Evolutionary conservation across 2,329 filamentous ascomycete species (phyloP), one percentile per base, ranked within the genome.

Genomic region (Alternaria ethzedia): DNA sequence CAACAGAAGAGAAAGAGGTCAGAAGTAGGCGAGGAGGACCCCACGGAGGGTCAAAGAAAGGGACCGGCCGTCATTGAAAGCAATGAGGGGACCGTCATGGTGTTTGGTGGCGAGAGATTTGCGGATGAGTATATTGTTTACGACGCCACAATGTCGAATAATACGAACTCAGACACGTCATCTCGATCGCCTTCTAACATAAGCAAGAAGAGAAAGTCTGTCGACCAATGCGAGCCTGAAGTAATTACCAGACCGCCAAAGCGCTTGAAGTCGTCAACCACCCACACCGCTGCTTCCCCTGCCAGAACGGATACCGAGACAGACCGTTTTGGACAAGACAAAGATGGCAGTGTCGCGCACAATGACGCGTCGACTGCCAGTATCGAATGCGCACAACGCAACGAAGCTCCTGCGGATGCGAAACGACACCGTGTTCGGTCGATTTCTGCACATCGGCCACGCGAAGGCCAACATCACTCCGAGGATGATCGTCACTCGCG

Each of bases 121-220:
- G 54, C 54, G 13, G 54, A 46, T 4, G 9, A 32, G 21, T 56
- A 45, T 2, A 30, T 56, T 26, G 25, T 56, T 11, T 13, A 32
- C 17, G 43, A 56, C 9, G 54, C 41, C 15, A 44, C 54, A 13
- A n/a, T 10, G 11, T 46, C 17, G 3, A 30, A 2, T n/a, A 6
- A 2, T 23, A 3, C 43, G 8, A 32, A 7, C n/a, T 17, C 43
- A 6, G 11, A 4, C 5, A 43, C 13, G 4, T 9, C 6, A 28
- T 30, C 17, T 44, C n/a, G 8, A 23, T 8, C 25, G 5, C 17
- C 13, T 21, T 13, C 43, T 11, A 13, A 17, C 11, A 12, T 10
- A 45, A 28, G 15, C 17, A 45, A 32, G 17, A 56, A 56, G 41
- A 10, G 54, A 32, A 46, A 13, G 13, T 30, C 20, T 25, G 49